Evolutionary conservation across 768 basidiomycete species (phyloP).

Genomic region (Boletus fagicola): DNA sequence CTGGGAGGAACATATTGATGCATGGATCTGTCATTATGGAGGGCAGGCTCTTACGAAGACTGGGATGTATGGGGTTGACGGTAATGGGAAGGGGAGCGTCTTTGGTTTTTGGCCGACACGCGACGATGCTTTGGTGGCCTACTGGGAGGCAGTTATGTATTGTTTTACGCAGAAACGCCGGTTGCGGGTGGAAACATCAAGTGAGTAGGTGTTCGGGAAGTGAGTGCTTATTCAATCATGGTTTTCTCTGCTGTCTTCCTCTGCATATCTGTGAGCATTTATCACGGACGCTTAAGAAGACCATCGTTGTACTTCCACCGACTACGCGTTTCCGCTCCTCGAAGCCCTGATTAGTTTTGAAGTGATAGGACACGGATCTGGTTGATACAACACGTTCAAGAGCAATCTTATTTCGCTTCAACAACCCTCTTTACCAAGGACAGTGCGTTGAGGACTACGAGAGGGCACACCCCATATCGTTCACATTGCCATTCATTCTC

Average conservation of each 20-base stretch:
- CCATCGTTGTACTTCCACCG: slow-evolving; percentile 74
- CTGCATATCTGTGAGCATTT: not conserved
- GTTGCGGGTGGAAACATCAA: slow-evolving; percentile 40
- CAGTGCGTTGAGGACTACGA: slow-evolving; percentile 84
- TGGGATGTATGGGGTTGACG: slow-evolving; percentile 29
- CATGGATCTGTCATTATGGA: slow-evolving; percentile 97
- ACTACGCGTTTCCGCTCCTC: slow-evolving; percentile 28
- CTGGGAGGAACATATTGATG: slow-evolving; percentile 95
- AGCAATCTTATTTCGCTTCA: slow-evolving; percentile 60
- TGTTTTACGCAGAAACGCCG: slow-evolving; percentile 61
- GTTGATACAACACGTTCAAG: slow-evolving; percentile 97
- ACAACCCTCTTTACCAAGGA: slow-evolving; percentile 85
- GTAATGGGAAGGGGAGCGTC: slow-evolving; percentile 22
- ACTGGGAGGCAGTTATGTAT: slow-evolving; percentile 77
- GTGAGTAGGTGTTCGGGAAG: slow-evolving; percentile 34
- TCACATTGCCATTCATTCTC: too few relatives aligned
- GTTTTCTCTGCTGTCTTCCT: slow-evolving; percentile 6
- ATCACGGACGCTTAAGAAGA: slow-evolving; percentile 88
- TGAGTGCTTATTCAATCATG: slow-evolving; percentile 41
- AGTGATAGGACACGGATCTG: slow-evolving; percentile 37
- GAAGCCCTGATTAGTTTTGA: slow-evolving; percentile 64
- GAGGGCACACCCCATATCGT: slow-evolving; percentile 58
- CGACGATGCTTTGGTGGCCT: slow-evolving; percentile 65
- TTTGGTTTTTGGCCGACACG: slow-evolving; percentile 77
- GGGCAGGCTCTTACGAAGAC: slow-evolving; percentile 65